Conservation (phyloP, 768 basidiomycete genomes). For the Trametes meyenii region DNA sequence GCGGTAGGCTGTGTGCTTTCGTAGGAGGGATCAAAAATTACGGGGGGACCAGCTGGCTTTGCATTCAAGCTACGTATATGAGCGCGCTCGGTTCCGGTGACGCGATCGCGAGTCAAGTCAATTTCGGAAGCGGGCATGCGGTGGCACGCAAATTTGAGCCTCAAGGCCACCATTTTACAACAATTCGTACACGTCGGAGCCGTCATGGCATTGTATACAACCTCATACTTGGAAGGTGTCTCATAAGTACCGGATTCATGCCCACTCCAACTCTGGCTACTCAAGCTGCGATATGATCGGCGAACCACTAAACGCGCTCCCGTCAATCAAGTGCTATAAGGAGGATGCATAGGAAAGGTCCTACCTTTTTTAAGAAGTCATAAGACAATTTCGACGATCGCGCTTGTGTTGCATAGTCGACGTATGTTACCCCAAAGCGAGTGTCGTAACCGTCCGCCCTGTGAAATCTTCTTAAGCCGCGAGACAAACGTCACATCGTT, state of each 20-base stretch:
- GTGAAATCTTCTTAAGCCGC: neutral
- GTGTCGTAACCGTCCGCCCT: constrained; percentile 45
- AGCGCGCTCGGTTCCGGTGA: constrained; percentile 6
- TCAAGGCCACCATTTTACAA: too few relatives aligned
- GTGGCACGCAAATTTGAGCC: neutral
- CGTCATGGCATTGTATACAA: neutral
- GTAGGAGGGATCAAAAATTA: too few relatives aligned
- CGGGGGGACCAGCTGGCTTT: too few relatives aligned
- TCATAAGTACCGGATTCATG: neutral
- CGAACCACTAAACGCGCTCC: constrained; percentile 16
- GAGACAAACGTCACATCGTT: neutral
- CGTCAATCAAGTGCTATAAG: neutral
- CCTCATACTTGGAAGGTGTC: neutral
- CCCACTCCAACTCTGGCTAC: too few relatives aligned
- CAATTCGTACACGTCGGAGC: too few relatives aligned
- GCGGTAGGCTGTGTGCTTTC: neutral
- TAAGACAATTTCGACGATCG: constrained; percentile 33
- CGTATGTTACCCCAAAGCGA: constrained; percentile 49
- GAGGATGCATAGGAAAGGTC: neutral
- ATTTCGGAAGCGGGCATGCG: neutral
- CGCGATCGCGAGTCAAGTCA: constrained; percentile 1
- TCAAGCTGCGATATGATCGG: constrained; percentile 15
- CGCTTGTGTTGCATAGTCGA: constrained; percentile 39
- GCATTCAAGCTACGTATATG: too few relatives aligned
- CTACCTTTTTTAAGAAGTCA: constrained; percentile 31